These are phyloP conservation scores for Aspergillus sp. DNA, from an alignment of 2,329 filamentous ascomycete species.

Conservation along the genomic window DNA sequence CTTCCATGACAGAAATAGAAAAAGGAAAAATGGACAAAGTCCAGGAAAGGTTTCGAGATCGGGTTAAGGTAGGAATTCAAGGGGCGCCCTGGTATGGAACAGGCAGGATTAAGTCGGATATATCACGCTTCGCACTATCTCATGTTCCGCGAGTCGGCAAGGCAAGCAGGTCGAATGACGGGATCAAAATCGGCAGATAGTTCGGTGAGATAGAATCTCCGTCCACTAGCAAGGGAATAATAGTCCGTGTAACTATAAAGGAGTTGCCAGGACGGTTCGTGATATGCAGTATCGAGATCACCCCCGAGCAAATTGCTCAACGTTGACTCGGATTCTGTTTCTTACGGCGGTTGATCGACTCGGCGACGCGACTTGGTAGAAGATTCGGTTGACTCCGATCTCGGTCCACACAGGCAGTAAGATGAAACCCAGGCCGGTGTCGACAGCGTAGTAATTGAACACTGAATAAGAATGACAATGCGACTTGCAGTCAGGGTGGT, in stretches of 20 bases:
- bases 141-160: slow-evolving; percentile 23
- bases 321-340: not conserved
- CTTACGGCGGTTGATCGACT: not conserved
- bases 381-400: not conserved
- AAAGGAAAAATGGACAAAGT: not conserved
- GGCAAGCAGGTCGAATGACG: slow-evolving; percentile 1
- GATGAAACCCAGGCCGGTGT: not conserved
- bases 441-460: not conserved
- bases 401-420: not conserved
- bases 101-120: not conserved
- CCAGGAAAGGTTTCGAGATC: slow-evolving; percentile 1
- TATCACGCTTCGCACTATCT: slow-evolving; percentile 17
- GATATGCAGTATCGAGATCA: not conserved
- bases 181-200: not conserved
- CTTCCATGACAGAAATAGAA: slow-evolving; percentile 34
- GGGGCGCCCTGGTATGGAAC: slow-evolving; percentile 4
- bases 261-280: not conserved
- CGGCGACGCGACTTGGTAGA: slow-evolving; percentile 2
- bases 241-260: not conserved
- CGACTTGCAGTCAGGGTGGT: slow-evolving; percentile 1
- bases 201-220: slow-evolving; percentile 7
- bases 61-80: not conserved
- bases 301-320: not conserved
- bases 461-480: not conserved
- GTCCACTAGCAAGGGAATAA: not conserved